Conservation (phyloP, 306 rosid species). For the Acacia acuminata region DNA sequence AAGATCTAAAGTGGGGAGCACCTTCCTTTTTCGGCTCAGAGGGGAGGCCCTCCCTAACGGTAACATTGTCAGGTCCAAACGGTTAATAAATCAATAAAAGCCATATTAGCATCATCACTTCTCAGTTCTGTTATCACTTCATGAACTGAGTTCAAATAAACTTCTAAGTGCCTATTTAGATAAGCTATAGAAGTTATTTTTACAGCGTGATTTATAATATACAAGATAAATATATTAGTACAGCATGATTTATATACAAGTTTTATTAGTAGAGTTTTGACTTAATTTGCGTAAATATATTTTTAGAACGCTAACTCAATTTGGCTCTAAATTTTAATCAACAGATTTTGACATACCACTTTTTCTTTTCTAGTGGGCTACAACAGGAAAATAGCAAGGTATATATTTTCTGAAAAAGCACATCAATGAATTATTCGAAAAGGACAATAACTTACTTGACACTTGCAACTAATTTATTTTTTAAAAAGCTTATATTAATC, state of each 20-base stretch:
- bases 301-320: no score
- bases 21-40: not conserved
- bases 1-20: not conserved
- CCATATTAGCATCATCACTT: not conserved
- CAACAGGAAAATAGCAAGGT: not conserved
- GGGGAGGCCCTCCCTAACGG: not conserved
- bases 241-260: no score
- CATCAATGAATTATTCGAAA: not conserved
- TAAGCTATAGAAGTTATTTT: no score
- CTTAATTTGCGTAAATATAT: no score
- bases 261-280: no score
- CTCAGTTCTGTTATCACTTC: not conserved
- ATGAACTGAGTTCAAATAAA: not conserved
- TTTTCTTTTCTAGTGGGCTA: not conserved
- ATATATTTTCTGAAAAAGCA: not conserved
- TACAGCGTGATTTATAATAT: no score
- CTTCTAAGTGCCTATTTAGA: not conserved
- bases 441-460: not conserved
- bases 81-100: not conserved
- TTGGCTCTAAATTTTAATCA: not conserved
- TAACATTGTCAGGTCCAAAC: not conserved
- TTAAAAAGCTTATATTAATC: not conserved
- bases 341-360: not conserved
- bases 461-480: not conserved
- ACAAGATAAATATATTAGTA: no score